Evolutionary conservation across 2,329 filamentous ascomycete genomes (phyloP), one percentile per base, ranked within the genome.

Genomic region (Aspergillus carbonarius): DNA sequence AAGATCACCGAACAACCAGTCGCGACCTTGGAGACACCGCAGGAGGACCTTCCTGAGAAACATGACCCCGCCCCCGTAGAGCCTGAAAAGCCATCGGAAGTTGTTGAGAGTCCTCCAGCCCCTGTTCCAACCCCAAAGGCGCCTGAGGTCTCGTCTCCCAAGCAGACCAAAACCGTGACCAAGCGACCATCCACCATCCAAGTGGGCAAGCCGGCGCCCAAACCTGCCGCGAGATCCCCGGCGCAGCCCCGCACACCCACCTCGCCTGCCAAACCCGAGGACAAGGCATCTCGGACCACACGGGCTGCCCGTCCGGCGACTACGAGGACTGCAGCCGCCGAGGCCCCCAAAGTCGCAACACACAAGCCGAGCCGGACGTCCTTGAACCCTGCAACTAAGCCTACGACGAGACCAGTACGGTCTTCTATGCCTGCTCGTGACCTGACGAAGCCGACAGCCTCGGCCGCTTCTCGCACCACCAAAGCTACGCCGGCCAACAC

Each of bases 401-500:
- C 70, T 2, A 55, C 63, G 30, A 53, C 67, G 44, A 70, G 66
- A 50, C 47, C 70, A n/a, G 54, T 63, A 25, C 71, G 71, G 9
- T 61, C 71, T 48, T 67, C 69, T 18, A 71, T 70, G 12, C 70
- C 72, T 7, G 66, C 67, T 18, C 69, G 69, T 6, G 72, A 73
- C 35, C 34, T 60, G 30, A 49, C 62, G 17, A 75, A 69, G 57
- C 57, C 66, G 18, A 63, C 66, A 12, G 55, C 66, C 30, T 57
- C 64, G n/a, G 65, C 56, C 15, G 55, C 66, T 7, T 60, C 70
- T 18, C 63, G 70, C 9, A 63, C 68, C 37, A 67, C 58, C 44
- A 76, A 71, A 48, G 78, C 69, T 57, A 79, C 78, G 23, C 76
- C 78, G 9, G 75, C 74, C 30, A 72, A 68, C 47, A 68, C 78